A percentile compares a stretch with the other conserved stretches of the same genome.
phyloP scores from a whole-genome alignment of 2,329 filamentous ascomycete genomes.

The Parasarocladium wereldwijsianum region DNA sequence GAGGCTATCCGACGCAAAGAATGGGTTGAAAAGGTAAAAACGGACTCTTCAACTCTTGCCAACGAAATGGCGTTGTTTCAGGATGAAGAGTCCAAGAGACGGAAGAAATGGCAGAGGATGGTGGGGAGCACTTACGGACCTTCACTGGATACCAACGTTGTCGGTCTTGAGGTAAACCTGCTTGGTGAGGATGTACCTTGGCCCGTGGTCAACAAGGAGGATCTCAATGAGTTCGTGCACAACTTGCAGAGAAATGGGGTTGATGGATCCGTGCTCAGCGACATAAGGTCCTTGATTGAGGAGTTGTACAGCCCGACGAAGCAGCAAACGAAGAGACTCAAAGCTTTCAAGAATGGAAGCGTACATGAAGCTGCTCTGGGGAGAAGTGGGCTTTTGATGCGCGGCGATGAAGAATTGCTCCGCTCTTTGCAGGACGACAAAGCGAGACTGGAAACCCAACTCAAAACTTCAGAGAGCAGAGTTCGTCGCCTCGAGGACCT shows the following conservation, averaged over 20 bases:
- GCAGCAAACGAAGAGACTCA: conserved; percentile 73
- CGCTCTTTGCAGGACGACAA: conserved; percentile 74
- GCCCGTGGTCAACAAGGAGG: conserved; percentile 62
- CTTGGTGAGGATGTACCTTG: conserved; percentile 65
- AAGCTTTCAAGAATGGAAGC: conserved; percentile 93
- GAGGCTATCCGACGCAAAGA: conserved; percentile 78
- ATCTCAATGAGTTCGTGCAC: conserved; percentile 61
- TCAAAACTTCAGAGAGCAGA: conserved; percentile 76
- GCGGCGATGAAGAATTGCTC: conserved; percentile 74
- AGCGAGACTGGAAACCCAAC: conserved; percentile 52
- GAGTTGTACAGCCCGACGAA: conserved; percentile 73
- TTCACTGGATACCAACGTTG: conserved; percentile 49
- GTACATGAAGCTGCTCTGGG: conserved; percentile 81
- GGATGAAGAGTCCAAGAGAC: conserved; percentile 79
- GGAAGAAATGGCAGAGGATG: conserved; percentile 80
- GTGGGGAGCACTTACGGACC: conserved; percentile 65
- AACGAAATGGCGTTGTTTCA: conserved; percentile 89
- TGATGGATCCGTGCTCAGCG: conserved; percentile 51
- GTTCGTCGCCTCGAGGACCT: conserved; percentile 85
- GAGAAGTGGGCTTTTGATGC: conserved; percentile 70
- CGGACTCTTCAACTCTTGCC: conserved; percentile 72
- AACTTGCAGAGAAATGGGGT: conserved; percentile 49
- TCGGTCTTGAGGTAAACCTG: conserved; percentile 74
- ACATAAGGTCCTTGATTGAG: conserved; percentile 61
- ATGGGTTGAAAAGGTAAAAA: conserved; percentile 83